A percentile compares a stretch with the other conserved stretches of the same genome.
phyloP scores from a whole-genome alignment of 208 protist species.

The Porcisia hertigi region DNA sequence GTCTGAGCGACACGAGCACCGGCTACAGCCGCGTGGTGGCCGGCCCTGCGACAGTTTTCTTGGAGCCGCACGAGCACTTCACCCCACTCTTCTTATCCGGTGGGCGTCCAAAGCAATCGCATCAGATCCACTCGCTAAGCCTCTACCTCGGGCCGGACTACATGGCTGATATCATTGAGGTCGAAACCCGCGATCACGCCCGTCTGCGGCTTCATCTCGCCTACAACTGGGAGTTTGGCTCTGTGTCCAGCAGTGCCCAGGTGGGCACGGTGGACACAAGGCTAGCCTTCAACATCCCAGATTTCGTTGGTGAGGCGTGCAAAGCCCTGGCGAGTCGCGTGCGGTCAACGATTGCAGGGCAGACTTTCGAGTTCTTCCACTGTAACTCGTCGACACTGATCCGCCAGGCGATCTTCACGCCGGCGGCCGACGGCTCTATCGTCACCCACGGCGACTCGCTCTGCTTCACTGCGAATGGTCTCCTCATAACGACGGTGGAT shows the following conservation, averaged over 20 bases:
- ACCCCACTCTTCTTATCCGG: conserved; percentile 82
- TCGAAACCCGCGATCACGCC: conserved; percentile 96
- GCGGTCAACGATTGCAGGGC: conserved; percentile 86
- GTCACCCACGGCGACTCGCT: conserved; percentile 44
- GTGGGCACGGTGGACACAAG: conserved; percentile 17
- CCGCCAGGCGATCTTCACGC: conserved; percentile 89
- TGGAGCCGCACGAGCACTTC: conserved; percentile 85
- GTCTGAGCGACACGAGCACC: conserved; percentile 93
- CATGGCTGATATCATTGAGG: conserved; percentile 92
- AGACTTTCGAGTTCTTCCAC: conserved; percentile 97
- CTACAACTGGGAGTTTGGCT: conserved; percentile 97
- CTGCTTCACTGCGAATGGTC: conserved; percentile 87
- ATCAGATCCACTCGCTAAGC: conserved; percentile 89
- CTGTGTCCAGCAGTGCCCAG: conserved; percentile 6
- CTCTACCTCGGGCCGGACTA: conserved; percentile 96
- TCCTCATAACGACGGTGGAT: conserved; percentile 94
- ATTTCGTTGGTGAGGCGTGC: conserved; percentile 97
- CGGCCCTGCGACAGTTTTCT: conserved; percentile 69
- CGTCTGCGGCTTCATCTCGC: conserved; percentile 91
- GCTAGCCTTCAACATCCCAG: conserved; percentile 89
- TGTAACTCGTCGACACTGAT: conserved; percentile 93
- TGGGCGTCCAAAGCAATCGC: conserved; percentile 76
- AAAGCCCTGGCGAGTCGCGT: conserved; percentile 94
- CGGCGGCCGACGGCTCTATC: conserved; percentile 34
- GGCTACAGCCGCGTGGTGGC: conserved; percentile 79